Base-by-base conservation (phyloP, 768 basidiomycete genomes). In the Lactifluus piperatus region DNA sequence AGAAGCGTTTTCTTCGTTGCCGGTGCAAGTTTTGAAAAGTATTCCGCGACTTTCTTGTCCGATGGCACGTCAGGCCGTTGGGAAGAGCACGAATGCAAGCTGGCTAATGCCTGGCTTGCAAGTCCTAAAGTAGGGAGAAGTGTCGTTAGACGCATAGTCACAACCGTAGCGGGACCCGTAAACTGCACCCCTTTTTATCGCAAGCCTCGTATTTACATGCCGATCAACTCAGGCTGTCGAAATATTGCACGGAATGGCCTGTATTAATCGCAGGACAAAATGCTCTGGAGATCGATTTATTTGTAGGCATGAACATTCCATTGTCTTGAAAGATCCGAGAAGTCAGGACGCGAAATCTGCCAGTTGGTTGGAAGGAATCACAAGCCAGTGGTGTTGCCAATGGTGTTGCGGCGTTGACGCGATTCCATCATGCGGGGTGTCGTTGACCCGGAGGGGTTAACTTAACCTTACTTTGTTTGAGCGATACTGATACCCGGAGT, bases 1-100 rank as follows among this genome's bases (percentile, higher is more conserved):
- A 62, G 45, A 24, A 62, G 56, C 2, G 55, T 51, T n/a, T 30
- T 18, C 34, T 56, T 56, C 5, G 56, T 62, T 24, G 34, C 16
- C 2, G 55, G 44, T 8, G 22, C 30, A 8, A 61, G 49, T 10
- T 62, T 62, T 5, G 20, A 30, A 30, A 57, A 61, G 55, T 61
- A 57, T 16, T 30, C 55, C 22, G 36, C 46, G 20, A 56, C 60
- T 13, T 29, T 34, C 37, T 29, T 52, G 57, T 58, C 51, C 1
- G 51, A 58, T 45, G 44, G 44, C 6, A 58, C 6, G 10, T 45
- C 27, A 41, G 34, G 26, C n/a, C 14, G 11, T 5, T 46, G 10
- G 39, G 32, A 26, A 18, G 32, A 20, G 27, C 51, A 58, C 10
- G 51, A 11, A 56, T 56, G 48, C 20, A 48, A 34, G 9, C 34